These are phyloP conservation scores for Babesia divergens DNA, from an alignment of 169 alveolate species.

Conservation along the genomic window DNA sequence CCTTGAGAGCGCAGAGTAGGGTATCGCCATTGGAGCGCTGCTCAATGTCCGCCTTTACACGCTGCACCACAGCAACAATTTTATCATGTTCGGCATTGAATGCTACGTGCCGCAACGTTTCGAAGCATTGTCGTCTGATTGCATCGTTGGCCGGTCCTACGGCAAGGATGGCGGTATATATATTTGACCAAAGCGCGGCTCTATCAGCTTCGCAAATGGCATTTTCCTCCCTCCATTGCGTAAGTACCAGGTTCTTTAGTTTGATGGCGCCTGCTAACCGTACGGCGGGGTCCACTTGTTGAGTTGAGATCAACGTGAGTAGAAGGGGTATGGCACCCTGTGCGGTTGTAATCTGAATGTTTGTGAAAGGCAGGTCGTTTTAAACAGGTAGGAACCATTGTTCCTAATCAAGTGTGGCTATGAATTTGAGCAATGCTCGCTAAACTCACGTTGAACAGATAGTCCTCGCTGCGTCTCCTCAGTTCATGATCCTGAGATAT, in stretches of 20 bases:
- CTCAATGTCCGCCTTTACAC: constrained; percentile 30
- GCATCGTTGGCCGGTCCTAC: constrained; percentile 32
- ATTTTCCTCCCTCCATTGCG: constrained; percentile 29
- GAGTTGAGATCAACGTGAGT: constrained; percentile 30
- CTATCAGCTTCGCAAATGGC: constrained; percentile 17
- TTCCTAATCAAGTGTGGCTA: neutral
- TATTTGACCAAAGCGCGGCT: constrained; percentile 31
- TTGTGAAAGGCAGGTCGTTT: neutral
- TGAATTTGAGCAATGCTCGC: neutral
- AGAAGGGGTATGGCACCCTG: constrained; percentile 45
- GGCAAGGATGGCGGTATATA: constrained; percentile 32
- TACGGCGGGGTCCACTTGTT: constrained; percentile 26
- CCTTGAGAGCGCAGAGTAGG: constrained; percentile 45
- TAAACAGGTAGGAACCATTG: neutral
- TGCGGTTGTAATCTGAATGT: constrained; percentile 18
- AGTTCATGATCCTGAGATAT: constrained; percentile 25
- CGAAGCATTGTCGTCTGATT: constrained; percentile 52
- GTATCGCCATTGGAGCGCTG: constrained; percentile 58
- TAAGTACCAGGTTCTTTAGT: constrained; percentile 44
- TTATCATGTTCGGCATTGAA: constrained; percentile 19
- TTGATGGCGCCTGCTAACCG: constrained; percentile 60
- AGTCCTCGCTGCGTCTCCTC: constrained; percentile 45
- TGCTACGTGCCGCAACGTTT: constrained; percentile 46
- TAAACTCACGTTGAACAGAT: constrained; percentile 17
- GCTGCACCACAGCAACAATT: neutral